These are phyloP conservation scores for Vitis rotundifolia DNA, from an alignment of 164 flowering plant species.

Conservation along the genomic window DNA sequence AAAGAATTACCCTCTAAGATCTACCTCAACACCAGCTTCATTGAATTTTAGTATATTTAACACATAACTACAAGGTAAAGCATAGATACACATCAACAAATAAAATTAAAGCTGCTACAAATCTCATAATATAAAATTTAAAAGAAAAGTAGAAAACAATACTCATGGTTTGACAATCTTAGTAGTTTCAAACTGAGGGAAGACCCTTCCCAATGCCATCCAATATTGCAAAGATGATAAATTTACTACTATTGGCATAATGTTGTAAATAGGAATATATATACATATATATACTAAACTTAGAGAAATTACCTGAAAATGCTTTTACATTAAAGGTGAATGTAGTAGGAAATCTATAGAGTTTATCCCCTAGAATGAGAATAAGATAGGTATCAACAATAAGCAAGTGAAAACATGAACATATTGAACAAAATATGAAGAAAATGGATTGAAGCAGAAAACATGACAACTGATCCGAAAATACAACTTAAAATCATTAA, in stretches of 20 bases:
- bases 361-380: slow-evolving; percentile 76
- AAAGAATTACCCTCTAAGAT: slow-evolving; percentile 59
- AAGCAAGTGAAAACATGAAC: too few species aligned
- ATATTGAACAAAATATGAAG: too few species aligned
- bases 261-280: neutral
- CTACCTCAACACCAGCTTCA: slow-evolving; percentile 92
- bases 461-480: neutral
- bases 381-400: slow-evolving; percentile 1
- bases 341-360: slow-evolving; percentile 97
- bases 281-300: slow-evolving; percentile 1
- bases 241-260: slow-evolving; percentile 4
- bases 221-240: slow-evolving; percentile 52
- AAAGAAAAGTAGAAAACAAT: neutral
- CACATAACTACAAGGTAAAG: slow-evolving; percentile 64
- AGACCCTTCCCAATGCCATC: slow-evolving; percentile 99
- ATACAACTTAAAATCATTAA: neutral
- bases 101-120: neutral
- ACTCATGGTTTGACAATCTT: slow-evolving; percentile 99
- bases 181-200: slow-evolving; percentile 91
- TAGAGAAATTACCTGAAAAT: slow-evolving; percentile 76
- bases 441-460: neutral
- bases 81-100: slow-evolving; percentile 17
- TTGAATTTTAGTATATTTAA: slow-evolving; percentile 82
- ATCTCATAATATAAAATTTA: neutral
- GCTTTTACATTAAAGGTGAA: slow-evolving; percentile 98